Percentiles rank a stretch among this genome's conserved stretches.
Conservation (phyloP, 2,329 filamentous ascomycete species). For the Paraphoma sp. region DNA sequence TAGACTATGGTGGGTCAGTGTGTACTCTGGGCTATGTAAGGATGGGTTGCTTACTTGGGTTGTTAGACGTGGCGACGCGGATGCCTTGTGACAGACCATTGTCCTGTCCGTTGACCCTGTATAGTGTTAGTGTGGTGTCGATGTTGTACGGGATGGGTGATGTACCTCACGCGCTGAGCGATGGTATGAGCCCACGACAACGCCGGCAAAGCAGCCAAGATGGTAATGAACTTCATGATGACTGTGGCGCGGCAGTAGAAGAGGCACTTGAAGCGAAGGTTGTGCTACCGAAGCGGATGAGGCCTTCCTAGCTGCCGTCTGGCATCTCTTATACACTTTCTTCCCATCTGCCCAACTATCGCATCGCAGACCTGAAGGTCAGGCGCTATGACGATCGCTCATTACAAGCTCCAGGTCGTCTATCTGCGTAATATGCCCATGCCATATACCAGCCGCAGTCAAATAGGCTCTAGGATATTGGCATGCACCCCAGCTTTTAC, state of each 20-base stretch:
- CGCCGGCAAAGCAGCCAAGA: slow-evolving; percentile 37
- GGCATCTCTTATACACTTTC: slow-evolving; percentile 16
- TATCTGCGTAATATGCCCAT: slow-evolving; percentile 12
- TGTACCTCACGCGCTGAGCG: slow-evolving; percentile 51
- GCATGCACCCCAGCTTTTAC: slow-evolving; percentile 14
- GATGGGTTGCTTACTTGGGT: slow-evolving; percentile 42
- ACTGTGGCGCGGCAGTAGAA: neutral
- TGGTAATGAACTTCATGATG: slow-evolving; percentile 40
- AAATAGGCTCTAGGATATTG: slow-evolving; percentile 9
- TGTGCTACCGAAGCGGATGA: slow-evolving; percentile 6
- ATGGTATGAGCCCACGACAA: slow-evolving; percentile 51
- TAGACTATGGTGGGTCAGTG: slow-evolving; percentile 36
- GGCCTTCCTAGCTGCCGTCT: neutral
- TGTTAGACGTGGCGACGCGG: slow-evolving; percentile 58
- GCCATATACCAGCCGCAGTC: slow-evolving; percentile 12
- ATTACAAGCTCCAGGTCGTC: slow-evolving; percentile 8
- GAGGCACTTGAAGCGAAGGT: neutral
- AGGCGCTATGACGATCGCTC: slow-evolving; percentile 6
- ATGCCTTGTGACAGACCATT: slow-evolving; percentile 59
- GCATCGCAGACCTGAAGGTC: slow-evolving; percentile 1
- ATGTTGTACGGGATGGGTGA: neutral
- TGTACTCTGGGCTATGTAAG: neutral
- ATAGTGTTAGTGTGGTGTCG: neutral
- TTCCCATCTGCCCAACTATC: neutral
- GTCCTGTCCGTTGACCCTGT: slow-evolving; percentile 46